Percentiles rank a stretch among this genome's conserved stretches.
phyloP scores from a whole-genome alignment of 2,329 filamentous ascomycete genomes.

The Arthrobotrys conoides region DNA sequence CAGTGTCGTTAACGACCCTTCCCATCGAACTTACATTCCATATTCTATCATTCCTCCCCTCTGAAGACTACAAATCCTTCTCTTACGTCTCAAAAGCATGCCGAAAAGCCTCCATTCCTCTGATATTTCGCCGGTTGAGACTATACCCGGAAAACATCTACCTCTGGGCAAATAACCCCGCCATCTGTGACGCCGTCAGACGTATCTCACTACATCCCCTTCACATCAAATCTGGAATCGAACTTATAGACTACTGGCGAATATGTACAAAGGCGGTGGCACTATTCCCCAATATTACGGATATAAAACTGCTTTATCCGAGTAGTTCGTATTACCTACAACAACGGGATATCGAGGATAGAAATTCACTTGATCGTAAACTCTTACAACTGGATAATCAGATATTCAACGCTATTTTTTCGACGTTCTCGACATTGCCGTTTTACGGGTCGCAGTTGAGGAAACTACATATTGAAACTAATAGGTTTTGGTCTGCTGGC shows the following conservation, averaged over 20 bases:
- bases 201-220: background rate
- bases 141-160: slow-evolving; percentile 17
- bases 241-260: slow-evolving; percentile 7
- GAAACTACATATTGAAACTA: slow-evolving; percentile 6
- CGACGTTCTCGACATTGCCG: slow-evolving; percentile 1
- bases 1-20: slow-evolving; percentile 14
- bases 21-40: slow-evolving; percentile 28
- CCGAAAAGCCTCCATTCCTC: background rate
- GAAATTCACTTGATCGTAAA: slow-evolving; percentile 2
- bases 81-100: background rate
- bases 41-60: slow-evolving; percentile 16
- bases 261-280: slow-evolving; percentile 9
- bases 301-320: background rate
- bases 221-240: background rate
- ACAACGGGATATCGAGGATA: background rate
- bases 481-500: background rate
- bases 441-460: slow-evolving; percentile 3
- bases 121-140: slow-evolving; percentile 24
- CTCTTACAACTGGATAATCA: background rate
- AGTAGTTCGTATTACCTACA: slow-evolving; percentile 4
- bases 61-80: slow-evolving; percentile 17
- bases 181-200: background rate
- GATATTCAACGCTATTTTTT: slow-evolving; percentile 14
- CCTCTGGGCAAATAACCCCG: slow-evolving; percentile 4
- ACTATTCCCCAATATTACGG: slow-evolving; percentile 1